Percentiles rank a stretch among this genome's conserved stretches.
Evolutionary conservation across 106 monocot species (phyloP).

Genomic region (Acanthochlamys bracteata): DNA sequence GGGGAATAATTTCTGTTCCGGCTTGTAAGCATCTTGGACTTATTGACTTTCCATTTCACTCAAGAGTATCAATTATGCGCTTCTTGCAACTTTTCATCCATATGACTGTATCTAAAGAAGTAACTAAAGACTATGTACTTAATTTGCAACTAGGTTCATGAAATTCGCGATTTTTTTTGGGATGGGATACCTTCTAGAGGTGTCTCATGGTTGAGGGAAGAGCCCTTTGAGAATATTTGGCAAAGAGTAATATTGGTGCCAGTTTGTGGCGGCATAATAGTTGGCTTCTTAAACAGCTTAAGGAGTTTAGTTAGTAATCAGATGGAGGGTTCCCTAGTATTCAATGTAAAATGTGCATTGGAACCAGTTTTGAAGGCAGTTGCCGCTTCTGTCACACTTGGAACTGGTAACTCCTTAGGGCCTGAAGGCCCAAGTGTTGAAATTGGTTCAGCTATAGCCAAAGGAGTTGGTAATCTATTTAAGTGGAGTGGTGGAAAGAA

Average conservation of each 20-base stretch:
- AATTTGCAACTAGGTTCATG: constrained; percentile 51
- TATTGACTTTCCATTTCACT: too few relatives aligned
- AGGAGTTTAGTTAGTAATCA: constrained; percentile 26
- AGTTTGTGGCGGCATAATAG: constrained; percentile 61
- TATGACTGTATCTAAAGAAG: neutral
- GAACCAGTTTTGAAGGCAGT: constrained; percentile 61
- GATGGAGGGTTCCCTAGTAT: constrained; percentile 7
- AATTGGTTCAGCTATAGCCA: constrained; percentile 83
- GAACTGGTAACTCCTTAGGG: constrained; percentile 89
- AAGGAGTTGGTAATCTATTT: constrained; percentile 61
- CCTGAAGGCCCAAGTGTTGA: constrained; percentile 94
- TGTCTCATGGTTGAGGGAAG: constrained; percentile 83
- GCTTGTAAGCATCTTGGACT: too few relatives aligned
- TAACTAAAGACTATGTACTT: neutral
- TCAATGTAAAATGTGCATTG: constrained; percentile 26
- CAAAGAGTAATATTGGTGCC: constrained; percentile 67
- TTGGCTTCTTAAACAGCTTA: constrained; percentile 57
- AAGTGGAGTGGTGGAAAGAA: constrained; percentile 38
- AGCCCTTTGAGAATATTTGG: constrained; percentile 73
- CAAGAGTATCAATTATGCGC: too few relatives aligned
- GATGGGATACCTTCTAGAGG: constrained; percentile 81
- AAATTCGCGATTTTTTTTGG: constrained; percentile 76
- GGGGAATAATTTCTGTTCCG: too few relatives aligned
- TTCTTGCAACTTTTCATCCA: neutral
- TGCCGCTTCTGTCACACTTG: constrained; percentile 80